Conservation (phyloP, 345 rosid species). For the Aethionema arabicum region DNA sequence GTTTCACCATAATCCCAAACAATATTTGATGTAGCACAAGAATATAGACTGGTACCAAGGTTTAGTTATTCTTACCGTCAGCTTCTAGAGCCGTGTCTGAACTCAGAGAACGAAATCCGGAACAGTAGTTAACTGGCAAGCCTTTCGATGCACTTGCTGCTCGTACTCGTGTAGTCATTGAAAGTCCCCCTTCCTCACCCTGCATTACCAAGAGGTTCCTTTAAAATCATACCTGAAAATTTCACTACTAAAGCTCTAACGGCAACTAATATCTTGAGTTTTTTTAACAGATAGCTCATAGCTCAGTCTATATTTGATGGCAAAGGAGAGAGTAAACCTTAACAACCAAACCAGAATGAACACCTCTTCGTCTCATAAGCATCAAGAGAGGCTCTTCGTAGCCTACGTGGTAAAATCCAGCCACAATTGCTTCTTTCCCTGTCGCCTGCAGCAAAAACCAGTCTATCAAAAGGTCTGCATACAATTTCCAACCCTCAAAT, state of each 20-base stretch:
- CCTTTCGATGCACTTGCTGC: conserved; percentile 74
- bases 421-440: conserved; percentile 83
- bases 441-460: conserved; percentile 55
- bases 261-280: background rate
- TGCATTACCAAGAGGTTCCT: conserved; percentile 30
- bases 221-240: background rate
- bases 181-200: conserved; percentile 98
- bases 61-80: conserved; percentile 71
- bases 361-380: conserved; percentile 99
- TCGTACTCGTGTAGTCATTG: conserved; percentile 86
- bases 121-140: conserved; percentile 87
- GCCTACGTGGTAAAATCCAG: conserved; percentile 97
- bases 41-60: too few species aligned
- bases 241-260: background rate
- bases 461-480: conserved; percentile 13
- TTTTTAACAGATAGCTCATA: background rate
- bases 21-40: too few species aligned
- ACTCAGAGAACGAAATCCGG: conserved; percentile 82
- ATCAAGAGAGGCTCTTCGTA: conserved; percentile 88
- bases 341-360: conserved; percentile 88
- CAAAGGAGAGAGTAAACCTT: conserved; percentile 59
- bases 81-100: conserved; percentile 60
- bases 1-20: too few species aligned
- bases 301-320: background rate
- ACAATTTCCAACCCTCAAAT: conserved; percentile 5